A percentile compares a stretch with the other conserved stretches of the same genome.
These are phyloP conservation scores for Lithospermum erythrorhizon DNA, from an alignment of 257 asterid genomes.

Conservation along the genomic window DNA sequence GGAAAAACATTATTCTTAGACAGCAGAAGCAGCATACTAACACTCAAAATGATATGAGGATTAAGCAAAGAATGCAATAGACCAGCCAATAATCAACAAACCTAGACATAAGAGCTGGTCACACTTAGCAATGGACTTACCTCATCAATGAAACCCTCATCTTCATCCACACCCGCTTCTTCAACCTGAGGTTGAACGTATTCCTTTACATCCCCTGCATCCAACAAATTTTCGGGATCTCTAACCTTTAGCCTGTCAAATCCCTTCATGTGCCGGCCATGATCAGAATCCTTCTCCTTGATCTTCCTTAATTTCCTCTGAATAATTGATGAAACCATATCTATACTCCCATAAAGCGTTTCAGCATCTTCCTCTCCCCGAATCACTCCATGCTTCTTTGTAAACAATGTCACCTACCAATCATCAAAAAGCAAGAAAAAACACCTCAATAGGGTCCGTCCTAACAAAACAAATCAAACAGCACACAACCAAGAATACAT, in stretches of 20 bases:
- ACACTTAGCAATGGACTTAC: constrained; percentile 17
- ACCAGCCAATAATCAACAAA: background rate
- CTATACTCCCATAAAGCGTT: constrained; percentile 63
- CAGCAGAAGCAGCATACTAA: too few relatives aligned
- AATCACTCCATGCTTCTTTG: constrained; percentile 82
- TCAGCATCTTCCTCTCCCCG: constrained; percentile 90
- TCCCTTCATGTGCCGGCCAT: constrained; percentile 89
- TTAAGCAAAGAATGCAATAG: too few relatives aligned
- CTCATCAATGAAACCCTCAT: constrained; percentile 27
- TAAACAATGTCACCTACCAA: constrained; percentile 68
- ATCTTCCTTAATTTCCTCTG: constrained; percentile 88
- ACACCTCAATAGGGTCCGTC: background rate
- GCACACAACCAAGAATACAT: too few relatives aligned
- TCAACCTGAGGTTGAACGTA: constrained; percentile 17
- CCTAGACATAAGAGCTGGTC: background rate
- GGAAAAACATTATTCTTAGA: too few relatives aligned
- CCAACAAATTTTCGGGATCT: constrained; percentile 27
- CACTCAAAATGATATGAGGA: too few relatives aligned
- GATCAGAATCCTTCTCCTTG: constrained; percentile 93
- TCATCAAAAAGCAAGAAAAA: background rate
- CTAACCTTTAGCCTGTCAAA: constrained; percentile 55
- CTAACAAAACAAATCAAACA: background rate
- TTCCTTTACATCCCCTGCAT: constrained; percentile 31
- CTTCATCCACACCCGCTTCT: constrained; percentile 15
- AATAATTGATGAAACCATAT: constrained; percentile 65